Evolutionary conservation across 2,329 filamentous ascomycete genomes (phyloP), one percentile per base, ranked within the genome.

Genomic region (Phaeosphaeria sp.): DNA sequence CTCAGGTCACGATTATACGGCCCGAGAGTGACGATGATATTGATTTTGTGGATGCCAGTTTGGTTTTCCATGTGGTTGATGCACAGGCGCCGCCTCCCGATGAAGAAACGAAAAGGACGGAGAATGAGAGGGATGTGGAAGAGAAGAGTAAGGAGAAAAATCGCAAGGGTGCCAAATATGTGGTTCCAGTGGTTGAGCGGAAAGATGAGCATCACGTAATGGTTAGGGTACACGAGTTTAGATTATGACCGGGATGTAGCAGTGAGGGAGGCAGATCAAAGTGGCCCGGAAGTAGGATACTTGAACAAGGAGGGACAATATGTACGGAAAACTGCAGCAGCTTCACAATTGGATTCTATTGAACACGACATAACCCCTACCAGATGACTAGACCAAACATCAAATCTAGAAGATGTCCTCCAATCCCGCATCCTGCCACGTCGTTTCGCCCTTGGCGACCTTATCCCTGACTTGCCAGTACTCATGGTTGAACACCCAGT

Each of bases 401-500:
- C 3, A 13, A 3, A 36, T 43, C 53, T 73, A 87, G 73, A 89
- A 97, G 56, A 96, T 89, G 67, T 91, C 89, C 79, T 96, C 92
- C 74, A 93, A 71, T 22, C 87, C 84, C 2, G 70, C 61, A 30
- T 76, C 64, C 61, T 86, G 85, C 93, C 93, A 91, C 74, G 76
- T 68, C 53, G 81, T 82, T 69, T 82, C 82, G 51, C 90, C 87
- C 54, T 83, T 78, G 20, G 87, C 89, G 42, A 89, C 89, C 75
- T 82, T 83, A 50, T 90, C 84, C 60, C 92, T 84, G 69, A 88
- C 82, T 68, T 87, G 83, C 95, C 95, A 99, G 78, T 99, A 99
- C 76, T 91, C 86, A 40, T 90, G 91, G 70, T 88, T 96, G 71
- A 94, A 96, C 66, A 89, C 84, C 95, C 95, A 99, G 78, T 90